Conservation (phyloP, 495 filamentous ascomycete genomes). For the Immersiella caudata region DNA sequence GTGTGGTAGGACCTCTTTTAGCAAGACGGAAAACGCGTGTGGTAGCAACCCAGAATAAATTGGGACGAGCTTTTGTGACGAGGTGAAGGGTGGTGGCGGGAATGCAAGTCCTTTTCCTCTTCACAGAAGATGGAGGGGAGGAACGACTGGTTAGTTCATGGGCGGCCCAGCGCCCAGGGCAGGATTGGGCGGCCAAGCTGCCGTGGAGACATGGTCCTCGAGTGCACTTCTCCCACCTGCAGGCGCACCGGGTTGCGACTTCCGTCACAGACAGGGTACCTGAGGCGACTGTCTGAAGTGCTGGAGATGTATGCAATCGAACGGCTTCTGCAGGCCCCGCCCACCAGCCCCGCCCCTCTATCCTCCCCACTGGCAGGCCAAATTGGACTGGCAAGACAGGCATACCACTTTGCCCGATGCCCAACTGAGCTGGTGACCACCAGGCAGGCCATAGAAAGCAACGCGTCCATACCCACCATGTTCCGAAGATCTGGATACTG, state of each 20-base stretch:
- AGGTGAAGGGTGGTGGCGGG: slow-evolving; percentile 11
- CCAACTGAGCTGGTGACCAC: neutral
- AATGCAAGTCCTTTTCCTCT: neutral
- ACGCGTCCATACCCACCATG: neutral
- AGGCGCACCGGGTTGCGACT: neutral
- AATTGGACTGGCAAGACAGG: neutral
- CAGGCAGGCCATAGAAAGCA: neutral
- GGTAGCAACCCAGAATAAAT: slow-evolving; percentile 1
- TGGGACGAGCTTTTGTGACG: slow-evolving; percentile 13
- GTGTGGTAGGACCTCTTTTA: slow-evolving; percentile 6
- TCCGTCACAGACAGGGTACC: slow-evolving; percentile 9
- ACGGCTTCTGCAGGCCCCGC: neutral
- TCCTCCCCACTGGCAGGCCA: neutral
- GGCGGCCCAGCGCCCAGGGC: neutral
- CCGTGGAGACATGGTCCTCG: neutral
- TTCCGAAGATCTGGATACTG: neutral
- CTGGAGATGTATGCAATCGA: neutral
- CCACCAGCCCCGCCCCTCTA: neutral
- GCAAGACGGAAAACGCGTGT: neutral
- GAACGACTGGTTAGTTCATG: slow-evolving; percentile 1
- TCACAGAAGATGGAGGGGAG: slow-evolving; percentile 14
- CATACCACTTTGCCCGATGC: neutral
- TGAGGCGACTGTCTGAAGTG: neutral
- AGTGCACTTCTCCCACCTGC: neutral
- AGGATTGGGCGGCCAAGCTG: neutral